These are phyloP conservation scores for Penicillium hordei DNA, from an alignment of 2,329 filamentous ascomycete species.

Conservation along the genomic window DNA sequence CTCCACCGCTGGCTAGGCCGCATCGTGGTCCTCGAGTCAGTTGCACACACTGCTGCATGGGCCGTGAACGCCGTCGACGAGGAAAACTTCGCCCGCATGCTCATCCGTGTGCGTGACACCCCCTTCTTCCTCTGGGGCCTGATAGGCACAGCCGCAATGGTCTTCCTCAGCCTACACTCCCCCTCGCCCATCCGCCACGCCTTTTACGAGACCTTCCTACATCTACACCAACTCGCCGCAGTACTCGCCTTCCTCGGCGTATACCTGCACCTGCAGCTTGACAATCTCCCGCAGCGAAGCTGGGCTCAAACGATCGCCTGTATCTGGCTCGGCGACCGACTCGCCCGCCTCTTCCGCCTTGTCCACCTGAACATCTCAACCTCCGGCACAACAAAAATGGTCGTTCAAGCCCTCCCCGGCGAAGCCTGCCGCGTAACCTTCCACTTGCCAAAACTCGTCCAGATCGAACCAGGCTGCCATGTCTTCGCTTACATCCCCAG, in stretches of 20 bases:
- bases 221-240: conserved; percentile 48
- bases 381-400: conserved; percentile 52
- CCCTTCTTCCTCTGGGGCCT: conserved; percentile 49
- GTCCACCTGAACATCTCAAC: conserved; percentile 56
- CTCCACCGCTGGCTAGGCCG: conserved; percentile 81
- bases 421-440: conserved; percentile 63
- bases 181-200: conserved; percentile 77
- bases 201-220: conserved; percentile 88
- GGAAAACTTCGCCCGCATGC: conserved; percentile 34
- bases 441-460: conserved; percentile 55
- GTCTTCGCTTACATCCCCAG: conserved; percentile 61
- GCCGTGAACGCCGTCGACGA: conserved; percentile 62
- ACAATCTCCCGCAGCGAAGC: conserved; percentile 43
- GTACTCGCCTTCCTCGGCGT: conserved; percentile 46
- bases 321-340: conserved; percentile 46
- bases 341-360: conserved; percentile 50
- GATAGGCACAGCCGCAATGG: conserved; percentile 45
- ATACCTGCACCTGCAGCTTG: conserved; percentile 45
- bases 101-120: conserved; percentile 33
- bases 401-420: conserved; percentile 59
- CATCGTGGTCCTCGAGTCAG: conserved; percentile 67
- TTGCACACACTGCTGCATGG: conserved; percentile 76
- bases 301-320: conserved; percentile 40
- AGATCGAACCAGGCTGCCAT: conserved; percentile 57
- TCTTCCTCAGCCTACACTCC: conserved; percentile 45